phyloP scores from a whole-genome alignment of 768 basidiomycete species.

The Ramaria sp. region DNA sequence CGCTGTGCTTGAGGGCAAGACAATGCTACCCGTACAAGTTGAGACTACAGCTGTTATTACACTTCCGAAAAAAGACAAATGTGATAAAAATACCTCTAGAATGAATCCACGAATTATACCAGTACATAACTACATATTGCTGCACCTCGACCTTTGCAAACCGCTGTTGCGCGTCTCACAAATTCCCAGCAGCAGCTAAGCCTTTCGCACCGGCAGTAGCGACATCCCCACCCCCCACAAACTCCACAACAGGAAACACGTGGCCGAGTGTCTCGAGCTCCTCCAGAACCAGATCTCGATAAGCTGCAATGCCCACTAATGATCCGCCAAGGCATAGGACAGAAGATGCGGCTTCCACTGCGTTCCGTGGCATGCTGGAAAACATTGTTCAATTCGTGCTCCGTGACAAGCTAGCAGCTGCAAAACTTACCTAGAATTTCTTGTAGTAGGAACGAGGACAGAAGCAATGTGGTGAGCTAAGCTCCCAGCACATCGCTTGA shows the following conservation, averaged over 20 bases:
- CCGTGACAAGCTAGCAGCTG: neutral
- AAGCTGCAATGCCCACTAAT: conserved; percentile 50
- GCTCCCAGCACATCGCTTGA: conserved; percentile 37
- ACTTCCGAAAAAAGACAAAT: too few relatives aligned
- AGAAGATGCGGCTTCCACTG: conserved; percentile 41
- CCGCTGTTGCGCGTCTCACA: neutral
- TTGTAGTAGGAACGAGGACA: conserved; percentile 33
- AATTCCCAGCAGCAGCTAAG: conserved; percentile 19
- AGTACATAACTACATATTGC: too few relatives aligned
- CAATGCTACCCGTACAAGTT: too few relatives aligned
- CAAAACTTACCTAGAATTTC: conserved; percentile 5
- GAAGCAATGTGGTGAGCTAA: conserved; percentile 52
- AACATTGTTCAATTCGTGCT: neutral
- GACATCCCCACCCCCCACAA: conserved; percentile 60
- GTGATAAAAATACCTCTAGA: too few relatives aligned
- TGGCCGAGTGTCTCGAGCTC: conserved; percentile 48
- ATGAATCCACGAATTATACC: too few relatives aligned
- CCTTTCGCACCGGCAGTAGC: conserved; percentile 54
- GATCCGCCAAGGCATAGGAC: conserved; percentile 77
- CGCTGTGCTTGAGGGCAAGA: too few relatives aligned
- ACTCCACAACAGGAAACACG: conserved; percentile 53
- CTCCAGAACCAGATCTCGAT: conserved; percentile 44
- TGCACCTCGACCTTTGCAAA: neutral
- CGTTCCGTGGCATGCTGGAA: neutral
- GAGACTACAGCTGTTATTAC: too few relatives aligned